These are phyloP conservation scores for Talaromyces piceae DNA, from an alignment of 2,329 filamentous ascomycete genomes.

Conservation along the genomic window DNA sequence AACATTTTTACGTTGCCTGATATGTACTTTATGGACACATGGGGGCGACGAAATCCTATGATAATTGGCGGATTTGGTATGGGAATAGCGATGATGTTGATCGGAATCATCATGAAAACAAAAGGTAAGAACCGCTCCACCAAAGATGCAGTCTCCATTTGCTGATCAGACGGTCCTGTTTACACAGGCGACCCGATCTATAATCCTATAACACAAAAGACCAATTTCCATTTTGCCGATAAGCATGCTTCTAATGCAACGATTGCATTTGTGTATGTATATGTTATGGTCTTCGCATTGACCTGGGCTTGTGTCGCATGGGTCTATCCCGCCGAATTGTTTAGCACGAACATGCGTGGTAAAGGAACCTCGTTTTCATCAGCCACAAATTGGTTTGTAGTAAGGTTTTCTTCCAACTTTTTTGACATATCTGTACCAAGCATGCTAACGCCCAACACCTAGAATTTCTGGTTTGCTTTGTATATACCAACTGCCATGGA, in stretches of 20 bases:
- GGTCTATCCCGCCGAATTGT: slow-evolving; percentile 20
- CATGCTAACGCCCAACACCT: neutral
- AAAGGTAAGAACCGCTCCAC: slow-evolving; percentile 12
- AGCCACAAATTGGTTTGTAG: slow-evolving; percentile 22
- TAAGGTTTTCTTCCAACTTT: too few relatives aligned
- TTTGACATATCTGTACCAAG: too few relatives aligned
- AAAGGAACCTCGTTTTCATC: slow-evolving; percentile 18
- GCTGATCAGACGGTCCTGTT: slow-evolving; percentile 5
- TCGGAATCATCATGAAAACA: slow-evolving; percentile 22
- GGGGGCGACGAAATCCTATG: slow-evolving; percentile 22
- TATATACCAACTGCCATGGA: slow-evolving; percentile 21
- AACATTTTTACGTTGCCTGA: slow-evolving; percentile 23
- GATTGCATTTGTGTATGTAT: slow-evolving; percentile 24
- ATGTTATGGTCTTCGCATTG: slow-evolving; percentile 22
- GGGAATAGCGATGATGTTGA: slow-evolving; percentile 22
- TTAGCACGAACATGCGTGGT: slow-evolving; percentile 16
- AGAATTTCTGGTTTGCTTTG: slow-evolving; percentile 22
- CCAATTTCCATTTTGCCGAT: slow-evolving; percentile 16
- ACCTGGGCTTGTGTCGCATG: slow-evolving; percentile 21
- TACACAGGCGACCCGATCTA: slow-evolving; percentile 15
- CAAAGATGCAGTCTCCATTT: neutral
- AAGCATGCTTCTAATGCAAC: slow-evolving; percentile 16
- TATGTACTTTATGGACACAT: slow-evolving; percentile 24
- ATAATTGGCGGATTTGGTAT: slow-evolving; percentile 21
- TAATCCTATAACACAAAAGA: slow-evolving; percentile 17